These are phyloP conservation scores for Ephemerocybe angulata DNA, from an alignment of 768 basidiomycete genomes.

Conservation along the genomic window DNA sequence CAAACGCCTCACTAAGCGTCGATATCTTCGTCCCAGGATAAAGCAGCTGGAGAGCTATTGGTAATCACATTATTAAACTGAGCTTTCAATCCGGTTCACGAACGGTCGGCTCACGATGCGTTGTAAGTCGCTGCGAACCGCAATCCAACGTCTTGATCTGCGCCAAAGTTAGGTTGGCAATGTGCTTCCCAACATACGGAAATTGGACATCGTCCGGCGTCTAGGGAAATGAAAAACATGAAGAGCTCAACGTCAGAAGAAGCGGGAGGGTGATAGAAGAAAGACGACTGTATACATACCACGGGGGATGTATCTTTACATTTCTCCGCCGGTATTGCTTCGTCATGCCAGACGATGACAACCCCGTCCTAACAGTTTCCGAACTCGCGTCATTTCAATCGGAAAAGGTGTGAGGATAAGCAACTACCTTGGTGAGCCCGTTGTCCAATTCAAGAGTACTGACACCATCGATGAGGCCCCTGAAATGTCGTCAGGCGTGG, in stretches of 20 bases:
- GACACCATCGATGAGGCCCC: conserved; percentile 73
- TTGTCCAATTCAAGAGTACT: conserved; percentile 79
- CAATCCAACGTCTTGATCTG: conserved; percentile 82
- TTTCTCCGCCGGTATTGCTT: conserved; percentile 56
- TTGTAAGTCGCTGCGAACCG: conserved; percentile 58
- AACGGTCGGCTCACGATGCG: conserved; percentile 48
- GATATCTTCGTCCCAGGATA: conserved; percentile 71
- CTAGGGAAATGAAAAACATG: conserved; percentile 29
- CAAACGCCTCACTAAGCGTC: conserved; percentile 70
- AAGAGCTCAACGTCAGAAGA: background rate
- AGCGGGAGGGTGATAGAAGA: background rate
- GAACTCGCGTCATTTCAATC: conserved; percentile 3
- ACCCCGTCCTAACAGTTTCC: conserved; percentile 55
- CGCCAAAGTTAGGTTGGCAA: conserved; percentile 74
- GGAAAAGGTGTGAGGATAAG: background rate
- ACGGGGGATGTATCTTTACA: conserved; percentile 66
- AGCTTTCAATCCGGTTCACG: background rate
- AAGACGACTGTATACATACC: conserved; percentile 33
- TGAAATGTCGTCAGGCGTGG: conserved; percentile 22
- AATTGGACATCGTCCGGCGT: conserved; percentile 54
- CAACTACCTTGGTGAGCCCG: conserved; percentile 62
- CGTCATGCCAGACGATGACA: conserved; percentile 81
- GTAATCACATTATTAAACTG: background rate
- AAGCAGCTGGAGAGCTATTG: conserved; percentile 54
- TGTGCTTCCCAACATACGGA: conserved; percentile 73